Evolutionary conservation across 306 rosid species (phyloP), one percentile per base, ranked within the genome.

Genomic region (Glycine soja): DNA sequence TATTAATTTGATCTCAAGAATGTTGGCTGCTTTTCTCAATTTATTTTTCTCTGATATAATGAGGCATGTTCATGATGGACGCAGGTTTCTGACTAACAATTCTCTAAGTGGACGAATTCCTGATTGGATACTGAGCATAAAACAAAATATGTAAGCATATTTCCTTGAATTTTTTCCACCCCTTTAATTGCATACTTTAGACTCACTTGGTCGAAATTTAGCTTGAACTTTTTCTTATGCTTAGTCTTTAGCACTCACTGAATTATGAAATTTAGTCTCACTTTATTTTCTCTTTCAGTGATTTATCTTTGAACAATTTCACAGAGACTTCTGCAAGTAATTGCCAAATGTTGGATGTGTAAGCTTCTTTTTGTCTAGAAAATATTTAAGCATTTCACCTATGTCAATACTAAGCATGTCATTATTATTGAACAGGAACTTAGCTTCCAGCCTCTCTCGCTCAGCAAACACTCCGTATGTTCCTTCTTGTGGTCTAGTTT

Each of bases 251-350:
- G 30, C 72, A 79, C 45, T 74, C 61, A 3, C 8, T 62, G 36
- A 56, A 8, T 16, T 52, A 3, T 72, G 61, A 81, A 81, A 66
- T 57, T 68, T 48, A 54, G 73, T 82, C 75, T 14, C 46, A 57
- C 56, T 24, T 51, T 62, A 62, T 63, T 42, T 63, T 79, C 34
- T 78, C 67, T 78, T 89, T 57, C 91, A 95, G 98, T 13, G 97
- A 95, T 85, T 84, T 95, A 84, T 91, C 98, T 77, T 86, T 85
- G 87, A 95, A 95, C 89, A 91, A 91, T 69, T 92, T 95, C 80
- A 85, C 92, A 0, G 81, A 77, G 51, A 59, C 88, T 65, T 43
- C 81, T 53, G 30, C 73, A 2, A 0, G 30, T 72, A 0, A 3
- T 63, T 93, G 92, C 83, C 85, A 59, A 24, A 70, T 3, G 18